Evolutionary conservation across 2,329 filamentous ascomycete species (phyloP), one percentile per base, ranked within the genome.

Genomic region (Aspergillus ochraceoroseus): DNA sequence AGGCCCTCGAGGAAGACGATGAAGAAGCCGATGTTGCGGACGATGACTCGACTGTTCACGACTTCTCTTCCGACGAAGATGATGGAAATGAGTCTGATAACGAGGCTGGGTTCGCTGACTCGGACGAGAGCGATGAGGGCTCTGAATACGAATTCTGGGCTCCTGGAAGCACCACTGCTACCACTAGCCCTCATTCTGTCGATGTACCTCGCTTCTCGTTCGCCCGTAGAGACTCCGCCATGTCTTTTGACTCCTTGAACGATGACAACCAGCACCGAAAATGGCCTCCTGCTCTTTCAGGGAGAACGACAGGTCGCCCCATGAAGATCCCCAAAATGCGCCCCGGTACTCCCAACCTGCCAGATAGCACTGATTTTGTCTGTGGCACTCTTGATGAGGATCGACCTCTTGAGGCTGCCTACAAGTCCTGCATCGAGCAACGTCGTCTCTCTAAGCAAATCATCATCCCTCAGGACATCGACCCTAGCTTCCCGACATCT

Each of bases 281-380:
- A 30, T 62, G 55, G 56, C 50, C 55, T 7, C 61, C 61, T n/a
- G 52, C 58, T 2, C 52, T 60, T 7, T 49, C 59, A 18, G 54
- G 51, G 25, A 52, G 54, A 20, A 35, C 42, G 5, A 42, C 55
- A 48, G 59, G 32, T 58, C 56, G 51, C 41, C 57, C 70, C 9
- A 70, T 62, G 29, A 70, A 70, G 27, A 57, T 66, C 13, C 53
- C 74, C 32, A 78, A 75, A 47, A 79, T 82, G 52, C 82, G 82
- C 14, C 75, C 79, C 26, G 75, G 76, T 15, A 85, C 84, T 1
- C 86, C 87, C 2, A 87, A 95, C 59, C 73, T 98, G 7, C 92
- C 92, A 1, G 92, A 98, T 63, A 95, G 89, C 65, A 96, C 92
- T 9, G 92, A 98, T 63, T 98, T 98, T 52, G 92, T 98, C n/a